A percentile compares a stretch with the other conserved stretches of the same genome.
Conservation (phyloP, 305 asterid species). For the Fraxinus dipetala region DNA sequence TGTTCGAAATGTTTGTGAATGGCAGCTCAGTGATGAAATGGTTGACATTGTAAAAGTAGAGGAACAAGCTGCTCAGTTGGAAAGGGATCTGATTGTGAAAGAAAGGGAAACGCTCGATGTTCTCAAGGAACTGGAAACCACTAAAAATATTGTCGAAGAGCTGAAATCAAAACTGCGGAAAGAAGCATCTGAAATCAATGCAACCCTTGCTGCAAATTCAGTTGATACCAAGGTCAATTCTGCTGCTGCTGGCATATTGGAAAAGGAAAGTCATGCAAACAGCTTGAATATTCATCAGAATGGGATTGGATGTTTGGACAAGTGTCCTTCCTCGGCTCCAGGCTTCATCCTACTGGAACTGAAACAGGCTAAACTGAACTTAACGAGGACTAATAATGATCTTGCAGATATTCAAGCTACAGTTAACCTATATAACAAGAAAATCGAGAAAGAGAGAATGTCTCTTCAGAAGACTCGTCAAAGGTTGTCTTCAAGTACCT, state of each 20-base stretch:
- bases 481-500: constrained; percentile 51
- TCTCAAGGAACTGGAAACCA: constrained; percentile 66
- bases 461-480: constrained; percentile 72
- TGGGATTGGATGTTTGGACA: constrained; percentile 18
- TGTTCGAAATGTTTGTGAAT: not conserved
- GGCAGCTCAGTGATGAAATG: constrained; percentile 36
- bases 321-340: constrained; percentile 58
- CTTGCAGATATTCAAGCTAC: constrained; percentile 72
- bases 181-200: constrained; percentile 45
- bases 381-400: constrained; percentile 58
- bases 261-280: constrained; percentile 12
- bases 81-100: constrained; percentile 52
- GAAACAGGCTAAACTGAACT: constrained; percentile 76
- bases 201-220: constrained; percentile 27
- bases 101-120: constrained; percentile 79
- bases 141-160: constrained; percentile 60
- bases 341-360: constrained; percentile 63
- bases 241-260: constrained; percentile 8
- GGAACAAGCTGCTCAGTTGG: constrained; percentile 68
- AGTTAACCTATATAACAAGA: constrained; percentile 61
- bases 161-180: constrained; percentile 59
- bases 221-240: constrained; percentile 23
- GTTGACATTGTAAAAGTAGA: constrained; percentile 54
- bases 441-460: constrained; percentile 71
- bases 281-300: not conserved